Evolutionary conservation across 768 basidiomycete species (phyloP).

Genomic region (Leccinum uliginosum): DNA sequence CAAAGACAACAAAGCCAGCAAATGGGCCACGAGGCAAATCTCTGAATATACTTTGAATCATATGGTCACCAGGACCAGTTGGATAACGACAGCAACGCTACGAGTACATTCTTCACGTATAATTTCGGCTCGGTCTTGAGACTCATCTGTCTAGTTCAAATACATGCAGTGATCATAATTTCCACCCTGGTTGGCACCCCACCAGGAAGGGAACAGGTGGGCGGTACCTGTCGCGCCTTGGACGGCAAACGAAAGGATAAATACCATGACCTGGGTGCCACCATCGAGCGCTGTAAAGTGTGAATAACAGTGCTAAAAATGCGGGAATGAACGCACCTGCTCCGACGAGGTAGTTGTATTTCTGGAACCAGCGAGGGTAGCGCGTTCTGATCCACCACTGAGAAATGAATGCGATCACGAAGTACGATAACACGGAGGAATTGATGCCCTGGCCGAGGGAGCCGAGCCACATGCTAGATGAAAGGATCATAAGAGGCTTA

Average conservation of each 20-base stretch:
- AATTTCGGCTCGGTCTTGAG: not conserved
- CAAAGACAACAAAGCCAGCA: no score
- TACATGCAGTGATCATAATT: constrained; percentile 30
- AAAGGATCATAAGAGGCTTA: not conserved
- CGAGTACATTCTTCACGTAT: no score
- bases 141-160: constrained; percentile 1
- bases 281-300: constrained; percentile 30
- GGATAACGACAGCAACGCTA: not conserved
- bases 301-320: not conserved
- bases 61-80: not conserved
- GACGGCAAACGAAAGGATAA: constrained; percentile 47
- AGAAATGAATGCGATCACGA: constrained; percentile 28
- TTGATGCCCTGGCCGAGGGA: constrained; percentile 26
- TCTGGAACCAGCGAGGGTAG: constrained; percentile 33
- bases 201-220: constrained; percentile 54
- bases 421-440: constrained; percentile 17
- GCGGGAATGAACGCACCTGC: constrained; percentile 36
- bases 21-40: no score
- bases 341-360: constrained; percentile 33
- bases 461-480: constrained; percentile 16
- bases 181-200: constrained; percentile 53
- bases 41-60: not conserved
- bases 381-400: constrained; percentile 38
- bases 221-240: constrained; percentile 47
- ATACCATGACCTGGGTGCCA: constrained; percentile 49